Conservation (phyloP, 164 flowering plant genomes). For the Brasenia schreberi region DNA sequence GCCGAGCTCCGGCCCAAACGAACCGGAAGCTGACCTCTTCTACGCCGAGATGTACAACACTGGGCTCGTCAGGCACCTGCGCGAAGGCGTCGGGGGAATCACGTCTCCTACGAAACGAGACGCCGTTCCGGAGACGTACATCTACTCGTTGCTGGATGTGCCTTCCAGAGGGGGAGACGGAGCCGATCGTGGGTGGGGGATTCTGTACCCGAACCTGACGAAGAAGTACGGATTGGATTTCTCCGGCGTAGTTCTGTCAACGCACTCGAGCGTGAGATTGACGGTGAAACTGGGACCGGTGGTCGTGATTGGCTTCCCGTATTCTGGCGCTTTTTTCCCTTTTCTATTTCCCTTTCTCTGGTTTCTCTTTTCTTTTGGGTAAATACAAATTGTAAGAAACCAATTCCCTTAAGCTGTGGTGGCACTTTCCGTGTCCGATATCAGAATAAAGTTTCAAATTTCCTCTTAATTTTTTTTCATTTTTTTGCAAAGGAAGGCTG, state of each 20-base stretch:
- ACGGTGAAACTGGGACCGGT: background rate
- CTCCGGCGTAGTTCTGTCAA: conserved; percentile 2
- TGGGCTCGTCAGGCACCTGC: conserved; percentile 48
- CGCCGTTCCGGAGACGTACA: conserved; percentile 40
- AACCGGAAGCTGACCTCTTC: conserved; percentile 26
- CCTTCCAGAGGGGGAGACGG: conserved; percentile 4
- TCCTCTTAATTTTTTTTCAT: too few relatives aligned
- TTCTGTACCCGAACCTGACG: conserved; percentile 42
- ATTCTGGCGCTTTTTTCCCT: background rate
- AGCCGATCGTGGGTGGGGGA: conserved; percentile 37
- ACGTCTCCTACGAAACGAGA: conserved; percentile 67
- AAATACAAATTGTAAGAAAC: background rate
- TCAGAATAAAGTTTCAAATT: too few relatives aligned
- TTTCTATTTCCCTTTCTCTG: background rate
- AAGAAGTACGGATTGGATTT: conserved; percentile 32
- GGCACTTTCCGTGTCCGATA: too few relatives aligned
- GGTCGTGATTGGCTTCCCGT: background rate
- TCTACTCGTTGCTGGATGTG: conserved; percentile 59
- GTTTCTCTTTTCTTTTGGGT: background rate
- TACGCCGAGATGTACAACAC: conserved; percentile 50
- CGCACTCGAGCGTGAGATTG: background rate
- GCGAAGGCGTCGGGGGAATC: conserved; percentile 17
- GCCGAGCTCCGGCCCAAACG: conserved; percentile 43
- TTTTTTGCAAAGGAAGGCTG: too few relatives aligned
- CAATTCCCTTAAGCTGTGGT: too few relatives aligned